Conservation (phyloP, 1,284 basidiomycete genomes). For the Violaceomyces palustris region DNA sequence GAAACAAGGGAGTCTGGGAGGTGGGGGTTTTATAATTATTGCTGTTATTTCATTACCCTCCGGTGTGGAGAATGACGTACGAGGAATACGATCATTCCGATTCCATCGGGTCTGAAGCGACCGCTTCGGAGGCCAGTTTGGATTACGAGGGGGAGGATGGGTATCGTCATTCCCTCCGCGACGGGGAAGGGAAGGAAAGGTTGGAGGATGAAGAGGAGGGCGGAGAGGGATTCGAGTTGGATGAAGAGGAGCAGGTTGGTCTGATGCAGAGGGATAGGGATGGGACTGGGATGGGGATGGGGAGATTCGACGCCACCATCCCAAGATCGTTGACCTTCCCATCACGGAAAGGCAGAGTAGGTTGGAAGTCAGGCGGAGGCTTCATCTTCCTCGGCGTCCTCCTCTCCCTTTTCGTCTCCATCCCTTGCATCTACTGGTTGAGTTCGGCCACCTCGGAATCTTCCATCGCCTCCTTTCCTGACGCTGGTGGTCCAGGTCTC, state of each 20-base stretch:
- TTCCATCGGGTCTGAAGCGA: slow-evolving; percentile 19
- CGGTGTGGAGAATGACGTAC: no score
- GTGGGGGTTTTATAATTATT: no score
- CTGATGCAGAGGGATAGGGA: slow-evolving; percentile 31
- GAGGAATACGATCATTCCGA: not conserved
- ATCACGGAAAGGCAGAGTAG: not conserved
- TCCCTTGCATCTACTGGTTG: slow-evolving; percentile 30
- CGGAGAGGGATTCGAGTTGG: slow-evolving; percentile 5
- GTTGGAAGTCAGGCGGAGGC: slow-evolving; percentile 3
- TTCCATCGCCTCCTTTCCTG: not conserved
- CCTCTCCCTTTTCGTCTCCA: slow-evolving; percentile 13
- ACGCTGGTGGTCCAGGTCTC: not conserved
- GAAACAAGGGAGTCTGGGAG: no score
- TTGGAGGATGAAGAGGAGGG: slow-evolving; percentile 3
- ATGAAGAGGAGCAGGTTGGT: slow-evolving; percentile 37
- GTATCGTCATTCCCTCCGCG: slow-evolving; percentile 6
- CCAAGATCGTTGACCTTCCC: not conserved
- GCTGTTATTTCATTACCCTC: no score
- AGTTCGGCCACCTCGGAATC: slow-evolving; percentile 6
- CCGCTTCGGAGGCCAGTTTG: slow-evolving; percentile 27
- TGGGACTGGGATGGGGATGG: not conserved
- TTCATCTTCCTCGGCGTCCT: slow-evolving; percentile 20
- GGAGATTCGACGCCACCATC: not conserved
- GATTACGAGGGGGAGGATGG: slow-evolving; percentile 12
- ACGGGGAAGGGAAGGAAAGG: not conserved